These are phyloP conservation scores for Nakazawaea ernobii DNA, from an alignment of 805 yeast genomes.

Conservation along the genomic window DNA sequence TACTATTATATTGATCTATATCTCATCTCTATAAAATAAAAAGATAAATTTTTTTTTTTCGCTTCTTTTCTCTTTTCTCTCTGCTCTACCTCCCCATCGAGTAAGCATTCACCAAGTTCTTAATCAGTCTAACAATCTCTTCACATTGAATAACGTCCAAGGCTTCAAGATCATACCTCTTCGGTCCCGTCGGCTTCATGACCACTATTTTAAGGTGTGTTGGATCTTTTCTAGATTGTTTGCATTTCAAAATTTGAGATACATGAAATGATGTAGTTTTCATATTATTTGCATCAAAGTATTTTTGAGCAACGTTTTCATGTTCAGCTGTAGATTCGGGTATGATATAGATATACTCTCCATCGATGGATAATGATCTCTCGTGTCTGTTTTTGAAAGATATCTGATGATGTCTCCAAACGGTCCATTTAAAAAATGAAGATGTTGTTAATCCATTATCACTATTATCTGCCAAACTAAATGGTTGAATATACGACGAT, in stretches of 20 bases:
- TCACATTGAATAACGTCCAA: conserved; percentile 50
- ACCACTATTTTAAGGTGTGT: conserved; percentile 78
- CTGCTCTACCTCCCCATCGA: no score
- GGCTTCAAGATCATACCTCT: conserved; percentile 87
- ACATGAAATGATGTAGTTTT: conserved; percentile 87
- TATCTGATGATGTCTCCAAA: conserved; percentile 78
- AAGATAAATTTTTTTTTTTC: background rate
- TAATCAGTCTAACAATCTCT: conserved; percentile 72
- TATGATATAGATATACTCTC: conserved; percentile 85
- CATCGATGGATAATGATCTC: conserved; percentile 82
- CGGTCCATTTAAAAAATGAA: conserved; percentile 75
- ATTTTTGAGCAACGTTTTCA: conserved; percentile 13
- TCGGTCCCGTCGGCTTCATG: conserved; percentile 59
- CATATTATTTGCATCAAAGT: conserved; percentile 21
- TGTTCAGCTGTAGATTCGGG: conserved; percentile 66
- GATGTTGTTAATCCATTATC: conserved; percentile 7
- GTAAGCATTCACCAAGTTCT: conserved; percentile 50
- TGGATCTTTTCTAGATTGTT: conserved; percentile 72
- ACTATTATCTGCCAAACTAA: conserved; percentile 1
- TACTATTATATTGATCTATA: background rate
- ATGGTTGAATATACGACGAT: background rate
- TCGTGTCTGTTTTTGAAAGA: conserved; percentile 77
- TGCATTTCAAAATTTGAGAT: conserved; percentile 66
- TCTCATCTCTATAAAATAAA: background rate
- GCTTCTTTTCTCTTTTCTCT: background rate